phyloP scores from a whole-genome alignment of 768 basidiomycete species.

The Xerocomellus amylosporus region DNA sequence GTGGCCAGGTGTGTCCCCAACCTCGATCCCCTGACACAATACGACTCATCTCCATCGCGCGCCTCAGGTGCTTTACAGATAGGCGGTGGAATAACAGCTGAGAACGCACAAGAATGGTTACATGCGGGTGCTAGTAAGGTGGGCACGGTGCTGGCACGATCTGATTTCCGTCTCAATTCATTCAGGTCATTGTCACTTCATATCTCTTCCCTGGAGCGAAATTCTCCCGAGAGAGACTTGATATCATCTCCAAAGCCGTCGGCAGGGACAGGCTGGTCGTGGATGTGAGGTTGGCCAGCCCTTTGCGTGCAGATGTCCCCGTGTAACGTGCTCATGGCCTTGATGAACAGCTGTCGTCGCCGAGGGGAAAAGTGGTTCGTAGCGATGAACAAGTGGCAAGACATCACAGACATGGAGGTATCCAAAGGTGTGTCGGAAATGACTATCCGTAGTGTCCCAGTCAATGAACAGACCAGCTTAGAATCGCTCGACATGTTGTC shows the following conservation, averaged over 20 bases:
- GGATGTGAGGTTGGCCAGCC: slow-evolving; percentile 75
- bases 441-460: neutral
- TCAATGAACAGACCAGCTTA: slow-evolving; percentile 29
- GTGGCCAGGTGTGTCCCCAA: slow-evolving; percentile 66
- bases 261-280: slow-evolving; percentile 90
- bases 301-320: neutral
- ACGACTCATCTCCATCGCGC: slow-evolving; percentile 1
- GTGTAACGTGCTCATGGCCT: neutral
- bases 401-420: slow-evolving; percentile 92
- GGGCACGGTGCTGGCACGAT: slow-evolving; percentile 9
- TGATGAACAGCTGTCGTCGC: slow-evolving; percentile 68
- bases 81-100: slow-evolving; percentile 85
- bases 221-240: slow-evolving; percentile 74
- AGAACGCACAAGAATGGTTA: slow-evolving; percentile 83
- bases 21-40: neutral
- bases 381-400: slow-evolving; percentile 99
- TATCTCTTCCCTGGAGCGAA: slow-evolving; percentile 84
- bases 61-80: slow-evolving; percentile 75
- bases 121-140: slow-evolving; percentile 90
- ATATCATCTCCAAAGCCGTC: slow-evolving; percentile 55
- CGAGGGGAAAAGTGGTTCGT: slow-evolving; percentile 81
- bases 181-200: slow-evolving; percentile 95
- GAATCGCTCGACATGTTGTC: slow-evolving; percentile 77
- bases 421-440: slow-evolving; percentile 56
- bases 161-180: slow-evolving; percentile 6